A percentile compares a stretch with the other conserved stretches of the same genome.
Evolutionary conservation across 1,284 basidiomycete genomes (phyloP).

Genomic region (Cerrena zonata): DNA sequence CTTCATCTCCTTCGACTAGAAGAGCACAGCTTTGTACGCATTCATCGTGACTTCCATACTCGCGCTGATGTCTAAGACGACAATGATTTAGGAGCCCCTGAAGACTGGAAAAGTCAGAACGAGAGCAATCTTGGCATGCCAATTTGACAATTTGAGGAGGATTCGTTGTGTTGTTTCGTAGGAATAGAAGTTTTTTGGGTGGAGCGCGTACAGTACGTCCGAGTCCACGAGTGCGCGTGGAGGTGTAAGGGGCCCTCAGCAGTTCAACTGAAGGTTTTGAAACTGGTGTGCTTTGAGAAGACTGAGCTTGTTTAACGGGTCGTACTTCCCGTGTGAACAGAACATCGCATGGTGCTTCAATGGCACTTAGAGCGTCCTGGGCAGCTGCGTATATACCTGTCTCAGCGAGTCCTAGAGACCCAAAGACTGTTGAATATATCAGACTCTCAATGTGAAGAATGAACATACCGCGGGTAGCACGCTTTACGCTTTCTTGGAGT

Average conservation of each 20-base stretch:
- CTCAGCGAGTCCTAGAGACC: conserved; percentile 4
- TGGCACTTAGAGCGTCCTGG: conserved; percentile 47
- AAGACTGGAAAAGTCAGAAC: conserved; percentile 63
- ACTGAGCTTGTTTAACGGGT: conserved; percentile 12
- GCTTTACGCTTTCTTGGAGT: conserved; percentile 47
- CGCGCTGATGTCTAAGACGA: conserved; percentile 57
- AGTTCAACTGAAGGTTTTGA: not conserved
- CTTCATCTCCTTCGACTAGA: conserved; percentile 30
- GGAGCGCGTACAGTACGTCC: conserved; percentile 28
- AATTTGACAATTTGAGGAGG: conserved; percentile 41
- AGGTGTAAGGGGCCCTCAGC: conserved; percentile 2
- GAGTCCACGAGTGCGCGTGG: conserved; percentile 32
- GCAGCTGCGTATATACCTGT: conserved; percentile 46
- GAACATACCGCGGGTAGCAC: conserved; percentile 21
- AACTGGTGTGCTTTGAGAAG: conserved; percentile 4
- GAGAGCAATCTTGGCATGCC: conserved; percentile 55
- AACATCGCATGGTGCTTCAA: conserved; percentile 48
- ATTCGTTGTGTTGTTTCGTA: conserved; percentile 32
- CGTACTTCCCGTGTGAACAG: conserved; percentile 41
- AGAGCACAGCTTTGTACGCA: conserved; percentile 64
- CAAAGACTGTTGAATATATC: not conserved
- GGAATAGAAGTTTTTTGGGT: conserved; percentile 39
- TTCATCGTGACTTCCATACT: conserved; percentile 71
- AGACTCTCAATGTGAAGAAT: not conserved
- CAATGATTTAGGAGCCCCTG: conserved; percentile 75